Conservation (phyloP, 371 early-diverging fungal genomes). For the Apophysomyces elegans region DNA sequence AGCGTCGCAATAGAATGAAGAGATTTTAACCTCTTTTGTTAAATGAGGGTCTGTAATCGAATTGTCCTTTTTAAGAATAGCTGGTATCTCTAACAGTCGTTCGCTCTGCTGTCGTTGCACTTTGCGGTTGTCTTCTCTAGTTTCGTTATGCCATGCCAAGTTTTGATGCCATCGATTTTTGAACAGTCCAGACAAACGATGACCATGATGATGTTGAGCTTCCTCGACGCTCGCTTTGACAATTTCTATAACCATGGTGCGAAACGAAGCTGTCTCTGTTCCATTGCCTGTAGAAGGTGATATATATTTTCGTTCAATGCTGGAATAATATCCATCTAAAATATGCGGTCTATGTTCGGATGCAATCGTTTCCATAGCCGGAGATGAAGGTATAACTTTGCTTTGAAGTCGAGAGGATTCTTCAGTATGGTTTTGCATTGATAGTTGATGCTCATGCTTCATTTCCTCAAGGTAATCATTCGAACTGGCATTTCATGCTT, state of each 20-base stretch:
- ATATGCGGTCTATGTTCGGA: constrained; percentile 14
- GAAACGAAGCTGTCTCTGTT: constrained; percentile 43
- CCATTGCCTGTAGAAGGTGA: constrained; percentile 33
- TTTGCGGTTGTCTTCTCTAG: not conserved
- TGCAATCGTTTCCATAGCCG: not conserved
- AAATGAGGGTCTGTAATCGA: not conserved
- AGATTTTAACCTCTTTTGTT: constrained; percentile 31
- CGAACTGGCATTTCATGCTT: constrained; percentile 12
- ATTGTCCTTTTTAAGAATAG: not conserved
- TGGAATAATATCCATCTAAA: constrained; percentile 38
- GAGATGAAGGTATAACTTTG: not conserved
- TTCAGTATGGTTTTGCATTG: not conserved
- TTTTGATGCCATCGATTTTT: constrained; percentile 9
- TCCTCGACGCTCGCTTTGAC: constrained; percentile 38
- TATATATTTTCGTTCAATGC: constrained; percentile 41
- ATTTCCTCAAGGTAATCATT: constrained; percentile 22
- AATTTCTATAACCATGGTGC: constrained; percentile 41
- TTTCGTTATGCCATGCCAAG: constrained; percentile 10
- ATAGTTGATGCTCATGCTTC: not conserved
- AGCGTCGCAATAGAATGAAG: constrained; percentile 27
- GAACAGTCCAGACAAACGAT: constrained; percentile 10
- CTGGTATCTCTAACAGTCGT: not conserved
- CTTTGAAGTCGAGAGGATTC: not conserved
- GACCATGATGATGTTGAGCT: constrained; percentile 24
- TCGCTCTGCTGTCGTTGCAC: constrained; percentile 5